phyloP scores from a whole-genome alignment of 1,284 basidiomycete species.

The Dichomitus squalens region DNA sequence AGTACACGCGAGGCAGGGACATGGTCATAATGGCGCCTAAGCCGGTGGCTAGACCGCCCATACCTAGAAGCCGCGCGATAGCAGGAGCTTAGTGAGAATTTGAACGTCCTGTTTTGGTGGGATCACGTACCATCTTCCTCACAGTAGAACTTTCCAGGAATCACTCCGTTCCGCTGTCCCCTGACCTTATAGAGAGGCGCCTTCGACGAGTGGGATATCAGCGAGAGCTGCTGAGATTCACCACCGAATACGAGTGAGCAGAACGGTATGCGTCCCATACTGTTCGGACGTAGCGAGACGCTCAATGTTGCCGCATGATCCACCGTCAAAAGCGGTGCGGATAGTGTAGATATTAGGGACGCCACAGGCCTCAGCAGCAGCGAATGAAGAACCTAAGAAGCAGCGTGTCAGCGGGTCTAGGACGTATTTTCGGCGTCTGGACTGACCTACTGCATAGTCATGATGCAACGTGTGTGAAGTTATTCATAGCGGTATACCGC shows the following conservation, averaged over 20 bases:
- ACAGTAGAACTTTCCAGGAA: not conserved
- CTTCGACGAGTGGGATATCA: no score
- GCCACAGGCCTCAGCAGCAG: not conserved
- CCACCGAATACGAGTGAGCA: no score
- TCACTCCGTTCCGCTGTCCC: no score
- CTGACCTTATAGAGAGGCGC: no score
- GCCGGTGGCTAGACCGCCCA: not conserved
- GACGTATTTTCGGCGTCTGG: not conserved
- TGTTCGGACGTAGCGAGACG: no score
- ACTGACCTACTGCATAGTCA: not conserved
- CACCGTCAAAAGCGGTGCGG: not conserved
- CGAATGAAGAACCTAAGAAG: not conserved
- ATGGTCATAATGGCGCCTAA: not conserved
- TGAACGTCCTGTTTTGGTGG: no score
- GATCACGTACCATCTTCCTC: not conserved
- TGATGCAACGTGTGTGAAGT: not conserved
- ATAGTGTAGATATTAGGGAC: not conserved
- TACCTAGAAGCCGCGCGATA: not conserved
- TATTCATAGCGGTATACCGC: not conserved
- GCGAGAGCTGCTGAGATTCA: no score
- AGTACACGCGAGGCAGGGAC: not conserved
- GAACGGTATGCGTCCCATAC: no score
- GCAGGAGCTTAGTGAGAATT: not conserved
- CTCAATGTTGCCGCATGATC: not conserved
- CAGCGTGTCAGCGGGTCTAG: not conserved